Evolutionary conservation across 768 basidiomycete genomes (phyloP), one percentile per base, ranked within the genome.

Genomic region (Trametes villosa): DNA sequence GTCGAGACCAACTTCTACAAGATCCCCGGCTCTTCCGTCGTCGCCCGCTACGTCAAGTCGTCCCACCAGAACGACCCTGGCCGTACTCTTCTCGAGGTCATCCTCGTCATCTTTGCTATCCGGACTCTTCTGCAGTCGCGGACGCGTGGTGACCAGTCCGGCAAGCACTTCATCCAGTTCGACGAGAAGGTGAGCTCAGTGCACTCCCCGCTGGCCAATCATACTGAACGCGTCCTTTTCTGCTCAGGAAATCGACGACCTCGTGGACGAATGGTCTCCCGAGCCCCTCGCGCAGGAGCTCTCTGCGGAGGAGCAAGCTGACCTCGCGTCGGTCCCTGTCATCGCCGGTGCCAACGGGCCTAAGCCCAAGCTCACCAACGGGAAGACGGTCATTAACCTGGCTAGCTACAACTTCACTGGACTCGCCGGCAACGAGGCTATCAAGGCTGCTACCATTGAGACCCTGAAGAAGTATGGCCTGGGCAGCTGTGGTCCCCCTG

Each of bases 51-150:
- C 72, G 91, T 98, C 77, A 89, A 86, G 76, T 94, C 92, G 29
- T 96, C 93, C 0, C 96, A 99, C 74, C 91, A 92, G 74, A 91
- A 99, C 72, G 97, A 99, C 75, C 97, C 97, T 1, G 92, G 91
- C 31, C 82, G 97, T 54, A 94, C 94, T 0, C 67, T 98, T 9
- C 83, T 99, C 51, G 97, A 99, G 75, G 73, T 98, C 22, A 86
- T 96, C 50, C 84, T 99, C 34, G 72, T 95, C 54, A 78, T 92
- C 45, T 97, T 98, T 68, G 94, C 92, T 22, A 83, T 98, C 53
- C 79, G 93, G 57, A 98, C 96, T 0, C 78, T 98, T n/a, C 72
- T 97, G 42, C 94, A 96, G 76, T 89, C 89, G 9, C 80, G 96
- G 33, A 98, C 96, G 0, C 82, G 94, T 38, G 89, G 91, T 47